Evolutionary conservation across 2,329 filamentous ascomycete genomes (phyloP), one percentile per base, ranked within the genome.

Genomic region (Fusarium coffeatum): DNA sequence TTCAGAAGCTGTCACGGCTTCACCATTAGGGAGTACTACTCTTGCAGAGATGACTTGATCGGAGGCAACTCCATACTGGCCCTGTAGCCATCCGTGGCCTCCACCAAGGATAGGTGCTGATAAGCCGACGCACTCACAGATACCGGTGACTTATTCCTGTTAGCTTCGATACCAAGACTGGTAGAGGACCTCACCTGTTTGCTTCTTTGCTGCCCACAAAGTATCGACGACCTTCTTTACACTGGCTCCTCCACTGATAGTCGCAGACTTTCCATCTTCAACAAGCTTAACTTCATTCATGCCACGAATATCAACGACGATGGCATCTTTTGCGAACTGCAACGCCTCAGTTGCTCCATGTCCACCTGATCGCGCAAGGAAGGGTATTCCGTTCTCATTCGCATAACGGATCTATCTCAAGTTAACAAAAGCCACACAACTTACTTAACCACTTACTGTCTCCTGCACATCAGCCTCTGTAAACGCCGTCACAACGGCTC

Each of bases 61-160:
- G 4, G 69, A 55, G 1, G 55, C 34, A 0, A 72, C 18, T 1
- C 69, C 69, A 5, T 67, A 49, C 20, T 67, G 62, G 0, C 69
- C 69, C 27, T 69, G 69, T 0, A 72, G 12, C 66, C 69, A 72
- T 0, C 69, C 69, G 8, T 72, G 69, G 0, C 69, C 69, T 0
- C 69, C 69, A 1, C 69, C 69, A 0, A 72, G 62, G 1, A 51
- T 65, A 0, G 76, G 75, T 0, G 72, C 78, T 8, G 76, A 66
- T 41, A 78, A 43, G 2, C 76, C 74, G 1, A 78, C 77, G 16
- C 72, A 74, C 34, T 74, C 72, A 4, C 72, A 74, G 4, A 64
- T 68, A 23, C 73, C 73, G 0, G 73, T 75, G 6, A 74, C 72
- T 74, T 5, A 10, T n/a, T 12, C 2, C 12, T 45, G 12, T 55